Percentiles rank a stretch among this genome's conserved stretches.
Conservation (phyloP, 1,139 yeast species). For the Kurtzmaniella quercitrusa region DNA sequence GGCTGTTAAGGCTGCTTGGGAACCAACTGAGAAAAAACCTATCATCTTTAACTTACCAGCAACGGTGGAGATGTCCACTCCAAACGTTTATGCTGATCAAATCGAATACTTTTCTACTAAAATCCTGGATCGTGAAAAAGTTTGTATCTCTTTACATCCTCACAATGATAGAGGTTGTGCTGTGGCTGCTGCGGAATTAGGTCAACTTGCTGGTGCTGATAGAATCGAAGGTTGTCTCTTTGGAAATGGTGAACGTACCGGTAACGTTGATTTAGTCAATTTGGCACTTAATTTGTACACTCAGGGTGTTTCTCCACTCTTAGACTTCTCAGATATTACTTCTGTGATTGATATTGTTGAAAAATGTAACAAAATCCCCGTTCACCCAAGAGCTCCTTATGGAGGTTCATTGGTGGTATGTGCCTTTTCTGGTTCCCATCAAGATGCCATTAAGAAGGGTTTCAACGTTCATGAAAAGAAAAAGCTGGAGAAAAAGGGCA, state of each 20-base stretch:
- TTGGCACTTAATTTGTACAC: conserved; percentile 91
- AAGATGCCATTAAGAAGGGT: conserved; percentile 97
- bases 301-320: conserved; percentile 81
- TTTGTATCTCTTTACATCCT: conserved; percentile 87
- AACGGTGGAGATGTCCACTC: conserved; percentile 94
- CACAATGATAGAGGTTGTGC: conserved; percentile 98
- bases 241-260: conserved; percentile 98
- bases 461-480: conserved; percentile 55
- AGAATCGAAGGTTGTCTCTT: conserved; percentile 96
- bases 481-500: conserved; percentile 22
- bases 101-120: conserved; percentile 82
- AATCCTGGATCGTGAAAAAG: conserved; percentile 77
- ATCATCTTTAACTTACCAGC: conserved; percentile 96
- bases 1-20: conserved; percentile 95
- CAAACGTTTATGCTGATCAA: conserved; percentile 95
- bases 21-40: conserved; percentile 74
- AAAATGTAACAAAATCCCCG: conserved; percentile 92
- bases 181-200: conserved; percentile 95
- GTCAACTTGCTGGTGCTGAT: conserved; percentile 93
- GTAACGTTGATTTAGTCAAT: conserved; percentile 93
- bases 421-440: conserved; percentile 96
- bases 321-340: conserved; percentile 83
- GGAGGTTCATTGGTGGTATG: conserved; percentile 96
- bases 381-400: conserved; percentile 90
- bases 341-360: conserved; percentile 84